These are phyloP conservation scores for Physcomitrellopsis africana DNA, from an alignment of 225 moss, liverwort and hornwort genomes.

Conservation along the genomic window DNA sequence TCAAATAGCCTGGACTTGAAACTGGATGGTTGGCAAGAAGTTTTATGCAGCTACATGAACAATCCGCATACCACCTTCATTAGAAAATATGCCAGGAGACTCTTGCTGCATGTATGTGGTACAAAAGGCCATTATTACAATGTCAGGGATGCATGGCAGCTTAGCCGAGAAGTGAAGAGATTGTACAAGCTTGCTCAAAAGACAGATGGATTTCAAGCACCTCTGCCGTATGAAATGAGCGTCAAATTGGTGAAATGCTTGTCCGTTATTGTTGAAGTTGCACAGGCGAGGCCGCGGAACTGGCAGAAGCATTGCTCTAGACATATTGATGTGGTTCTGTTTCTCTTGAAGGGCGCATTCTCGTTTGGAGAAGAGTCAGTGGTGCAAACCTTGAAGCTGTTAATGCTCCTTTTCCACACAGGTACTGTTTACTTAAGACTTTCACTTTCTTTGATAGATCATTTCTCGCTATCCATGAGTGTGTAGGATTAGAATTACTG, in stretches of 20 bases:
- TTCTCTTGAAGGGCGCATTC: constrained; percentile 86
- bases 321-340: constrained; percentile 86
- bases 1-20: constrained; percentile 73
- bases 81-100: constrained; percentile 93
- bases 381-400: constrained; percentile 85
- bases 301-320: constrained; percentile 99
- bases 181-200: constrained; percentile 94
- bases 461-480: constrained; percentile 10
- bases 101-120: constrained; percentile 88
- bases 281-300: constrained; percentile 91
- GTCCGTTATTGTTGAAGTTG: constrained; percentile 87
- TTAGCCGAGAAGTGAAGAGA: constrained; percentile 89
- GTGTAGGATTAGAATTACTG: constrained; percentile 3
- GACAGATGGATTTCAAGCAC: constrained; percentile 81
- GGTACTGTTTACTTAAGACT: constrained; percentile 44
- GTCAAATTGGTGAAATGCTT: constrained; percentile 94
- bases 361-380: constrained; percentile 99
- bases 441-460: constrained; percentile 1
- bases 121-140: constrained; percentile 96
- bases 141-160: constrained; percentile 99
- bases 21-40: constrained; percentile 98
- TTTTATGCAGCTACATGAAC: constrained; percentile 95
- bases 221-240: constrained; percentile 88
- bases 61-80: constrained; percentile 89
- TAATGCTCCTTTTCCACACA: constrained; percentile 89